Base-by-base conservation (phyloP, 306 rosid genomes). In the Cyclanthera cordifolia region DNA sequence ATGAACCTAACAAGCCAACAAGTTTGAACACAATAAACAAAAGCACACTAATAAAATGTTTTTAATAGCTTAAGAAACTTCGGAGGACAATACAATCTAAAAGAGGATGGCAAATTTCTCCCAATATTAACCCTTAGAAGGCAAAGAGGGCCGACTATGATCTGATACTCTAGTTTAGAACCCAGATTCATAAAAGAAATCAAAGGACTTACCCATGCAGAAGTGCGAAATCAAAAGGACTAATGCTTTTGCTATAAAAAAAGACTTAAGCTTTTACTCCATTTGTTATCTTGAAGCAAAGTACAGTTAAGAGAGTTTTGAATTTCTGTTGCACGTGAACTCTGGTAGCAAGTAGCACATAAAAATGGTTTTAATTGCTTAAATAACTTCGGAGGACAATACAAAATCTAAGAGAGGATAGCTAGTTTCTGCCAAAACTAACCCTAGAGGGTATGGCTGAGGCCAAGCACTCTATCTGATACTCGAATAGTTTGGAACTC, bases 221-320 rank as follows among this genome's bases (percentile, higher is more conserved):
- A 80, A 79, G 79, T 85, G 84, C 64, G 80, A 21, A 76, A 79
- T 75, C 85, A 82, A 71, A 58, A 73, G 77, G 54, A 82, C 69
- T 13, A 73, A 72, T 48, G n/a, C n/a, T n/a, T n/a, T n/a, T n/a
- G n/a, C n/a, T n/a, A n/a, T n/a, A n/a, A n/a, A n/a, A n/a, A n/a
- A n/a, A n/a, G n/a, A n/a, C n/a, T n/a, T n/a, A n/a, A n/a, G 79
- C 79, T 37, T 71, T 82, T 55, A 47, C 74, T 19, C 86, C 91
- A 74, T 79, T 72, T 27, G 74, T 54, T 75, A 50, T 72, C 80
- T 73, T 80, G 73, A 80, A 80, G 74, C 68, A n/a, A n/a, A n/a
- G n/a, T n/a, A n/a, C n/a, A n/a, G n/a, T n/a, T n/a, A n/a, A n/a
- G n/a, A n/a, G n/a, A n/a, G n/a, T n/a, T n/a, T n/a, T n/a, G n/a